Conservation (phyloP, 1,284 basidiomycete genomes). For the Apiotrichum siamense region DNA sequence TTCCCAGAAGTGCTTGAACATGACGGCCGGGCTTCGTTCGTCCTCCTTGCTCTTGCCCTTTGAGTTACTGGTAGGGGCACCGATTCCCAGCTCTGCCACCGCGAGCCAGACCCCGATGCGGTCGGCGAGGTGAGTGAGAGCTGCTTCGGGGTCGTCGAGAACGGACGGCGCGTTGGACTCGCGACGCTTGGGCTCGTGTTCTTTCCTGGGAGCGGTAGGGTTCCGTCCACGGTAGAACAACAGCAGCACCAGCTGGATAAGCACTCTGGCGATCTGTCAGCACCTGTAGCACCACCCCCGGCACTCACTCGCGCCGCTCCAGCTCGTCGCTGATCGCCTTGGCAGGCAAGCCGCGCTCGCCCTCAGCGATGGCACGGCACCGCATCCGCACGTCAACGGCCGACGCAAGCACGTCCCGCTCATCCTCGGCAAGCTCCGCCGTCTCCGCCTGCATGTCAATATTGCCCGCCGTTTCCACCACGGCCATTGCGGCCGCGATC, state of each 20-base stretch:
- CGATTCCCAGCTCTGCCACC: slow-evolving; percentile 35
- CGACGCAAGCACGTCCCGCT: slow-evolving; percentile 17
- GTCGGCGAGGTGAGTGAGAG: slow-evolving; percentile 35
- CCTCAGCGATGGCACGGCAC: slow-evolving; percentile 23
- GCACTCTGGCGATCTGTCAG: slow-evolving; percentile 24
- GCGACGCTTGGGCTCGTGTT: slow-evolving; percentile 10
- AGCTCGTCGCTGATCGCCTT: slow-evolving; percentile 29
- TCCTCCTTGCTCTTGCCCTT: slow-evolving; percentile 12
- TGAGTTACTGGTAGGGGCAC: not conserved
- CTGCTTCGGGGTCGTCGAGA: slow-evolving; percentile 21
- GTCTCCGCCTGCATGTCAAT: not conserved
- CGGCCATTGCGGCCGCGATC: slow-evolving; percentile 1
- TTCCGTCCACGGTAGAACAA: slow-evolving; percentile 19
- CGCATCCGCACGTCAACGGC: slow-evolving; percentile 21
- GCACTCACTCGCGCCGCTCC: slow-evolving; percentile 38
- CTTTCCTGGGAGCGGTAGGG: slow-evolving; percentile 6
- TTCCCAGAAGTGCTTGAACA: slow-evolving; percentile 29
- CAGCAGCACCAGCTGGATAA: slow-evolving; percentile 35
- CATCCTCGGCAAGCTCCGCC: slow-evolving; percentile 6
- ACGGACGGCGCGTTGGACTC: slow-evolving; percentile 11
- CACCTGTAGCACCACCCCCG: not conserved
- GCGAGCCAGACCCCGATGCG: slow-evolving; percentile 40
- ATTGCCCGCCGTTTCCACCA: not conserved
- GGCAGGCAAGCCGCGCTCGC: slow-evolving; percentile 7
- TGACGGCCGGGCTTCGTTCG: slow-evolving; percentile 5